A percentile compares a stretch with the other conserved stretches of the same genome.
phyloP scores from a whole-genome alignment of 345 rosid genomes.

The Eucalyptus sideroxylon region DNA sequence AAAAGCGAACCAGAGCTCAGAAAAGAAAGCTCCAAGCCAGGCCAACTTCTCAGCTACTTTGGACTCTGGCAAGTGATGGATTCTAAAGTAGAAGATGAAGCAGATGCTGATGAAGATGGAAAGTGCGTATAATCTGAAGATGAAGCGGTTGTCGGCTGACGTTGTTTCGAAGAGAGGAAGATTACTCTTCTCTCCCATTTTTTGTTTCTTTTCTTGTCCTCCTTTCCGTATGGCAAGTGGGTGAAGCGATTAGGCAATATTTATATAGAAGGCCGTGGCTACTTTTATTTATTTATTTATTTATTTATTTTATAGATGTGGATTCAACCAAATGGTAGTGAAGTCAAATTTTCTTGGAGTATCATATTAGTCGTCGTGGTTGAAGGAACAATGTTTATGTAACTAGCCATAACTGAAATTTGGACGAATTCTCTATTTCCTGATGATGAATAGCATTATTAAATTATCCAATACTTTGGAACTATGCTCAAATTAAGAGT shows the following conservation, averaged over 20 bases:
- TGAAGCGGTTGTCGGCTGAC: background rate
- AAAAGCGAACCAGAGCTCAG: constrained; percentile 14
- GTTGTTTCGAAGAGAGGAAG: background rate
- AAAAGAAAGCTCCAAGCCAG: constrained; percentile 10
- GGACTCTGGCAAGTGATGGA: background rate
- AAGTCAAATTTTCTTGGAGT: background rate
- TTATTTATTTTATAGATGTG: too few species aligned
- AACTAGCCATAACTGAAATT: background rate
- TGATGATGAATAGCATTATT: background rate
- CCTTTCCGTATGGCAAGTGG: background rate
- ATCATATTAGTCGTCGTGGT: background rate
- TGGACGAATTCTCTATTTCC: background rate
- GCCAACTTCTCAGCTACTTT: constrained; percentile 1
- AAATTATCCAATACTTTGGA: background rate
- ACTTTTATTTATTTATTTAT: too few species aligned
- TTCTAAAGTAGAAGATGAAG: background rate
- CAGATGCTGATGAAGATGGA: background rate
- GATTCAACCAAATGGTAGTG: background rate
- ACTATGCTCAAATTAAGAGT: background rate
- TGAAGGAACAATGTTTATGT: background rate
- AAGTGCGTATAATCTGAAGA: background rate
- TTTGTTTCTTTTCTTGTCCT: background rate
- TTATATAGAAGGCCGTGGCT: background rate
- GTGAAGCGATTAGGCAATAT: background rate
- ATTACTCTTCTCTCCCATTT: background rate